These are phyloP conservation scores for Bacidia gigantensis DNA, from an alignment of 495 filamentous ascomycete species.

Conservation along the genomic window DNA sequence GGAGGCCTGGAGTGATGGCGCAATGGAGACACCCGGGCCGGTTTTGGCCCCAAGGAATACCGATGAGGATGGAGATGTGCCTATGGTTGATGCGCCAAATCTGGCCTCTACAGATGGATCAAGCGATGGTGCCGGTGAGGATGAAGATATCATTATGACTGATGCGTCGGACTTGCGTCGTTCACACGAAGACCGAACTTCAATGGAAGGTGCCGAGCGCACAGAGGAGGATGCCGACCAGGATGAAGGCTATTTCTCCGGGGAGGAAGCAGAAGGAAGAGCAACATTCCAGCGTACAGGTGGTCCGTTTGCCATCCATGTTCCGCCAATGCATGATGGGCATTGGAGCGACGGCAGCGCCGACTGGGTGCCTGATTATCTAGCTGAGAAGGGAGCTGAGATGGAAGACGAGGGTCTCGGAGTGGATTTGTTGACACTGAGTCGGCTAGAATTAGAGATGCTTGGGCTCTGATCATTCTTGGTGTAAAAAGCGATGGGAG, in stretches of 20 bases:
- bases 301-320: slow-evolving; percentile 9
- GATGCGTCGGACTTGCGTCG: neutral
- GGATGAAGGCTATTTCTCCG: slow-evolving; percentile 11
- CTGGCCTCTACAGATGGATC: too few species aligned
- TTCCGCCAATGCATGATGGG: slow-evolving; percentile 5
- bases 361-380: slow-evolving; percentile 13
- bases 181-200: too few species aligned
- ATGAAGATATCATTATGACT: neutral
- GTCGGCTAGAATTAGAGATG: slow-evolving; percentile 11
- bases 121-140: too few species aligned
- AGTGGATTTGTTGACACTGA: slow-evolving; percentile 3
- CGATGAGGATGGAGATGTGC: too few species aligned
- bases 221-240: neutral
- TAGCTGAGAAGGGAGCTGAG: neutral
- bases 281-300: neutral
- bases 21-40: neutral
- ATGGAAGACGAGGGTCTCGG: slow-evolving; percentile 6
- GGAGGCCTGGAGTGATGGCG: neutral
- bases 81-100: too few species aligned
- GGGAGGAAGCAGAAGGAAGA: neutral
- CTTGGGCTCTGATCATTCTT: neutral
- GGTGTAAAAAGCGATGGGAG: too few species aligned
- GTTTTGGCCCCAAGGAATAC: neutral
- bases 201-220: too few species aligned
- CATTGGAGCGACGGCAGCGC: slow-evolving; percentile 7